phyloP scores from a whole-genome alignment of 2,329 filamentous ascomycete genomes.

The Stylonectria norvegica region DNA sequence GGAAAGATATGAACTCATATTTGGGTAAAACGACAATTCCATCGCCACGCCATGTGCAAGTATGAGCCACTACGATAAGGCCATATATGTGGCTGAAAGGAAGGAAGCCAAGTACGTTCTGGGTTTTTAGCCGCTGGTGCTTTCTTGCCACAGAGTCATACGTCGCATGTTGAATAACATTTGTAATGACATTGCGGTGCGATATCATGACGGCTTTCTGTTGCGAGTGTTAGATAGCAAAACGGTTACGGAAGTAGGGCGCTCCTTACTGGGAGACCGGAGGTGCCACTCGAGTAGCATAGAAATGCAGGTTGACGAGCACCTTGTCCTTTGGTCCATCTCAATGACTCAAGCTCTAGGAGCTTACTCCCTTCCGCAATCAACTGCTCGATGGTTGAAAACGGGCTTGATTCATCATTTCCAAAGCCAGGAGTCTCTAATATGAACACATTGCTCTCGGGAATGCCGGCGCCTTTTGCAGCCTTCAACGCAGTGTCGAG shows the following conservation, averaged over 20 bases:
- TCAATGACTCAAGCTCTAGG: constrained; percentile 48
- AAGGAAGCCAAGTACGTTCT: constrained; percentile 61
- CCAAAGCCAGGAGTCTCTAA: constrained; percentile 66
- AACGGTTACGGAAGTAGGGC: background rate
- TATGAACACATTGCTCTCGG: constrained; percentile 63
- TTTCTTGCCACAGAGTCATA: constrained; percentile 38
- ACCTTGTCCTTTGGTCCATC: constrained; percentile 62
- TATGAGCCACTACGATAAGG: constrained; percentile 67
- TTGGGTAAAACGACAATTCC: constrained; percentile 68
- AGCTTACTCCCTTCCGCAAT: constrained; percentile 56
- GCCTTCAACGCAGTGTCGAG: constrained; percentile 62
- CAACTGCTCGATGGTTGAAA: constrained; percentile 64
- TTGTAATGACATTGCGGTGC: constrained; percentile 74
- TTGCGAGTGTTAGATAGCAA: background rate
- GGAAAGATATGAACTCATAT: constrained; percentile 65
- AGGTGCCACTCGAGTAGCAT: constrained; percentile 78
- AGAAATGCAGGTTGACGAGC: constrained; percentile 68
- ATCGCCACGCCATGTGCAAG: constrained; percentile 67
- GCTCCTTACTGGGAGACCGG: constrained; percentile 63
- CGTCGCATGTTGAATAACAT: constrained; percentile 59
- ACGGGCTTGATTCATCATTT: constrained; percentile 38
- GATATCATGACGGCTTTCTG: constrained; percentile 84
- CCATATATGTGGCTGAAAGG: constrained; percentile 82
- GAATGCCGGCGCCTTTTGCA: constrained; percentile 59
- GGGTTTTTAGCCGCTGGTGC: constrained; percentile 35